A percentile compares a stretch with the other conserved stretches of the same genome.
These are phyloP conservation scores for Drechslerella dactyloides DNA, from an alignment of 2,329 filamentous ascomycete genomes.

Conservation along the genomic window DNA sequence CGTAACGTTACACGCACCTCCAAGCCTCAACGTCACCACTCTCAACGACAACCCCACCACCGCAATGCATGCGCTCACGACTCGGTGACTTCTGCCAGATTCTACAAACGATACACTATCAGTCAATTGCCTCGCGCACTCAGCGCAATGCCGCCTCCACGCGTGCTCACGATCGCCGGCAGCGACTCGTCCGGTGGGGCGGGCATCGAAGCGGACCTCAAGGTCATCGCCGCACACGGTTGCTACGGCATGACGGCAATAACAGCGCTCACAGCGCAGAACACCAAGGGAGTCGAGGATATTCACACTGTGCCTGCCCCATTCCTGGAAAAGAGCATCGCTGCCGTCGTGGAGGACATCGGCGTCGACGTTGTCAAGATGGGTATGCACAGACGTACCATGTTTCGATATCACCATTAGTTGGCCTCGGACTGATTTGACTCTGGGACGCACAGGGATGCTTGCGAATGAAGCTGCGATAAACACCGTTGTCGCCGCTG, in stretches of 20 bases:
- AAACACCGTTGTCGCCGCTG: constrained; percentile 69
- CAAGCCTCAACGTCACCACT: too few relatives aligned
- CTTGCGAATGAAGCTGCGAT: constrained; percentile 76
- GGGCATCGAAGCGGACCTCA: constrained; percentile 95
- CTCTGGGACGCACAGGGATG: constrained; percentile 68
- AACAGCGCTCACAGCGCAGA: constrained; percentile 93
- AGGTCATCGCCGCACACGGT: constrained; percentile 87
- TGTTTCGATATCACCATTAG: constrained; percentile 4
- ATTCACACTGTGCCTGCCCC: constrained; percentile 79
- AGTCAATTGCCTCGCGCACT: background rate
- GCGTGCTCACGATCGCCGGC: constrained; percentile 81
- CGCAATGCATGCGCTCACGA: too few relatives aligned
- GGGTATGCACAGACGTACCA: constrained; percentile 64
- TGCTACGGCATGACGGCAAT: constrained; percentile 97
- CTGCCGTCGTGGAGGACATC: constrained; percentile 82
- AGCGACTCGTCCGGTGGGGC: constrained; percentile 91
- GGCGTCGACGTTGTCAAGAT: constrained; percentile 90
- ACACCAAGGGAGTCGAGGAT: constrained; percentile 81
- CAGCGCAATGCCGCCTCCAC: constrained; percentile 54
- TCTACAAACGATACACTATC: too few relatives aligned
- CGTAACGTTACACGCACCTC: too few relatives aligned
- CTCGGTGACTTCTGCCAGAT: too few relatives aligned
- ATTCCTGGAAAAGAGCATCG: constrained; percentile 84
- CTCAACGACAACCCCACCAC: too few relatives aligned
- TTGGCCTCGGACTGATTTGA: constrained; percentile 2